Evolutionary conservation across 2,329 filamentous ascomycete species (phyloP).

Genomic region (Stachybotrys echinatus): DNA sequence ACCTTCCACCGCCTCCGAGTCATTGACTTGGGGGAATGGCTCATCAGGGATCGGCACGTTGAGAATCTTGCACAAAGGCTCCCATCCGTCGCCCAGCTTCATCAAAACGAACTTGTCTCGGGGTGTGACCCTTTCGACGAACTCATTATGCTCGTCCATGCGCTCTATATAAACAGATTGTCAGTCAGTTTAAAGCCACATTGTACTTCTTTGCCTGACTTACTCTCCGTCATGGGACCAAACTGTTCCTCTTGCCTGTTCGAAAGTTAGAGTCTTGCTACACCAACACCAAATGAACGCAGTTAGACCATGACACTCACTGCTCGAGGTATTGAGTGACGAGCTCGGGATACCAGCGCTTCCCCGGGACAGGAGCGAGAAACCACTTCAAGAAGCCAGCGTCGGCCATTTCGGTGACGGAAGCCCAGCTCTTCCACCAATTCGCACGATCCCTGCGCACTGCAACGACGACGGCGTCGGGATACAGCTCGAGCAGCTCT

Average conservation of each 20-base stretch:
- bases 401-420: constrained; percentile 8
- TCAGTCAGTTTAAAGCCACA: not conserved
- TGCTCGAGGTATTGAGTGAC: constrained; percentile 5
- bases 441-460: constrained; percentile 27
- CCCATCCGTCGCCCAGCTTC: constrained; percentile 18
- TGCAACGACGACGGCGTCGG: constrained; percentile 41
- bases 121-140: constrained; percentile 9
- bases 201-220: constrained; percentile 1
- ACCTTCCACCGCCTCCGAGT: constrained; percentile 9
- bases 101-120: constrained; percentile 12
- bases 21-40: constrained; percentile 20
- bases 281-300: not conserved
- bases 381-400: constrained; percentile 4
- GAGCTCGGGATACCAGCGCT: constrained; percentile 8
- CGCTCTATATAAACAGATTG: constrained; percentile 5
- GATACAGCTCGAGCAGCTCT: constrained; percentile 42
- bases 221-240: constrained; percentile 3
- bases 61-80: constrained; percentile 19
- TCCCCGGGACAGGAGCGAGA: constrained; percentile 7
- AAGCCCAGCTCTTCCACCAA: constrained; percentile 27
- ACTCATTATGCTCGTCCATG: constrained; percentile 10
- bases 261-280: not conserved
- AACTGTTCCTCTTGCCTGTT: constrained; percentile 3
- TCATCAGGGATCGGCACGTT: constrained; percentile 15
- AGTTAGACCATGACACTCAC: not conserved